These are phyloP conservation scores for Cornus controversa DNA, from an alignment of 148 eudicot species.

Conservation along the genomic window DNA sequence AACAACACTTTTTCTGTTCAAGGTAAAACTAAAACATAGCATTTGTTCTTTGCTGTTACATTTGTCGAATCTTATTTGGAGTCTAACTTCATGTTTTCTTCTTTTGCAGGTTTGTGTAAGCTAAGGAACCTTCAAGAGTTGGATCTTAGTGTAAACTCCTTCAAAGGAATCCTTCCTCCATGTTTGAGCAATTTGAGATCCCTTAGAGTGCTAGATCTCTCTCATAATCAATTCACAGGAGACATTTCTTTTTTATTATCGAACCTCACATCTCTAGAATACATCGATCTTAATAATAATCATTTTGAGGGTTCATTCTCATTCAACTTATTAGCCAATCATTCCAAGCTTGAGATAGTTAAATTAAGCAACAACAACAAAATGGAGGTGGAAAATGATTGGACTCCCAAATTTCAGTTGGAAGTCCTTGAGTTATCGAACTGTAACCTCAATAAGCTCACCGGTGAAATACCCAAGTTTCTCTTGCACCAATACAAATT, in stretches of 20 bases:
- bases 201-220: neutral
- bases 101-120: constrained; percentile 1
- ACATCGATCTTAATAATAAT: neutral
- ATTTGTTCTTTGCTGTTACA: too few species aligned
- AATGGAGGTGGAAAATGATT: too few species aligned
- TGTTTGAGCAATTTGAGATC: constrained; percentile 4
- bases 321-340: neutral
- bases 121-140: neutral
- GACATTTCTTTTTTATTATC: neutral
- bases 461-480: neutral
- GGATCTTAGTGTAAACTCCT: neutral
- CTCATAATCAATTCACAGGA: neutral
- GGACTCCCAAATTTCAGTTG: neutral
- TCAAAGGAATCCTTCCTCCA: neutral
- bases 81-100: too few species aligned
- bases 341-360: neutral
- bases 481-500: neutral
- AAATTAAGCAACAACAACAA: neutral
- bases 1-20: too few species aligned
- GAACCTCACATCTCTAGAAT: neutral
- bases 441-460: neutral
- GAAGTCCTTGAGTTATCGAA: neutral
- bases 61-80: too few species aligned
- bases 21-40: too few species aligned
- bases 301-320: neutral